A percentile compares a stretch with the other conserved stretches of the same genome.
These are phyloP conservation scores for Lotmaria passim DNA, from an alignment of 208 protist species.

Conservation along the genomic window DNA sequence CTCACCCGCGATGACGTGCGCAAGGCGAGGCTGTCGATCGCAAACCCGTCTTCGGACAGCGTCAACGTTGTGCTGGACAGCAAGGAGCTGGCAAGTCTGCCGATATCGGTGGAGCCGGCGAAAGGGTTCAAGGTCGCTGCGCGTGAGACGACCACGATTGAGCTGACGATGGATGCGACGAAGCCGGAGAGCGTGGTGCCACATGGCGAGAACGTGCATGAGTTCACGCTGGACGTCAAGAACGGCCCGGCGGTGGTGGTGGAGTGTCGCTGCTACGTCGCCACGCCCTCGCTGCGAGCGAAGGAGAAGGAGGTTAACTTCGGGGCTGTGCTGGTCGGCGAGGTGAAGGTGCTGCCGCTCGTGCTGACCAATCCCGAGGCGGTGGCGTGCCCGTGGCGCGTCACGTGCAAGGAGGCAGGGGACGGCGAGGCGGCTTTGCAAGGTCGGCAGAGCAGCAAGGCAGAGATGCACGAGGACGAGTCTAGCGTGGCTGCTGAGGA, in stretches of 20 bases:
- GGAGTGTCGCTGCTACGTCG: conserved; percentile 90
- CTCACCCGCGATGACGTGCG: conserved; percentile 88
- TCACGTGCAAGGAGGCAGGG: conserved; percentile 50
- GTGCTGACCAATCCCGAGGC: conserved; percentile 88
- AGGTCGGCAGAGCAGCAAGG: background rate
- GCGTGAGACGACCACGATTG: conserved; percentile 51
- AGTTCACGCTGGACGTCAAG: conserved; percentile 85
- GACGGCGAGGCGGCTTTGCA: conserved; percentile 6
- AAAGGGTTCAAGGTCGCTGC: conserved; percentile 76
- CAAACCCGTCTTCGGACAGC: conserved; percentile 80
- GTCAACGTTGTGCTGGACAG: conserved; percentile 84
- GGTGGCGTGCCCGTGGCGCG: conserved; percentile 89
- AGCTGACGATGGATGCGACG: conserved; percentile 58
- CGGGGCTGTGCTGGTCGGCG: conserved; percentile 85
- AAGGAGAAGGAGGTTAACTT: conserved; percentile 83
- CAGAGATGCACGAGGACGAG: background rate
- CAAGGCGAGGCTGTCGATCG: conserved; percentile 74
- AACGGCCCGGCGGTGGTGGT: conserved; percentile 87
- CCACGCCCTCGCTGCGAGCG: conserved; percentile 83
- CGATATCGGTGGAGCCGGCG: conserved; percentile 76
- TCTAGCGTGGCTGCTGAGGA: background rate
- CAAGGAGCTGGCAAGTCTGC: conserved; percentile 60
- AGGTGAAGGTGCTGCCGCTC: conserved; percentile 82
- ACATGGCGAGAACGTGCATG: conserved; percentile 69
- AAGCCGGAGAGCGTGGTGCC: conserved; percentile 38